Evolutionary conservation across 495 filamentous ascomycete genomes (phyloP), one percentile per base, ranked within the genome.

Genomic region (Talaromyces wortmannii): DNA sequence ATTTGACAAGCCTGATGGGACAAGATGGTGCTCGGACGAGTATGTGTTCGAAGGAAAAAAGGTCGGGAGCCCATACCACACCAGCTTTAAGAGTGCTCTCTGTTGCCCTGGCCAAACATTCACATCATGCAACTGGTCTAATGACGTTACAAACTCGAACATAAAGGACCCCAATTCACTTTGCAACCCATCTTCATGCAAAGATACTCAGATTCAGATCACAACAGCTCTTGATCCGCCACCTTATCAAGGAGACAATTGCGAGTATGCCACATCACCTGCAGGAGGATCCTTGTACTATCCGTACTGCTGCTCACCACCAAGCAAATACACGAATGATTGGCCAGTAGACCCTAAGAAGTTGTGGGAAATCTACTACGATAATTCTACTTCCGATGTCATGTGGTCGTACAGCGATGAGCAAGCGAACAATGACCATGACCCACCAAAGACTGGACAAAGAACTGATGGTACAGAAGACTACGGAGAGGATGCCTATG

Each of bases 301-400:
- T 40, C 36, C 51, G 15, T 57, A 55, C 47, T 69, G 66, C 57
- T 69, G 66, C 48, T 50, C 61, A 8, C 66, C 66, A 23, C 65
- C 66, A 13, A 52, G 30, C 12, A 47, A 36, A 23, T 66, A 60
- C 43, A 67, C 52, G 32, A 46, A 64, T 4, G 46, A 69, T 13
- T 67, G 65, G 67, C 67, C 67, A 5, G 67, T 67, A 12, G 57
- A 66, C 45, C 67, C 67, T 15, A 58, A 56, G n/a, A 60, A 58
- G 45, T 56, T 67, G 8, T 69, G 64, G 59, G 53, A 52, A 6
- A 18, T 59, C 16, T 57, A 59, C 55, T 63, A 66, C 48, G 53
- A 63, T 30, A 50, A 57, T n/a, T 44, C 55, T n/a, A 29, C 46
- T 17, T 40, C 36, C 36, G 36, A 40, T 13, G 36, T 40, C 8